Base-by-base conservation (phyloP, 768 basidiomycete species). In the Russula foetens region DNA sequence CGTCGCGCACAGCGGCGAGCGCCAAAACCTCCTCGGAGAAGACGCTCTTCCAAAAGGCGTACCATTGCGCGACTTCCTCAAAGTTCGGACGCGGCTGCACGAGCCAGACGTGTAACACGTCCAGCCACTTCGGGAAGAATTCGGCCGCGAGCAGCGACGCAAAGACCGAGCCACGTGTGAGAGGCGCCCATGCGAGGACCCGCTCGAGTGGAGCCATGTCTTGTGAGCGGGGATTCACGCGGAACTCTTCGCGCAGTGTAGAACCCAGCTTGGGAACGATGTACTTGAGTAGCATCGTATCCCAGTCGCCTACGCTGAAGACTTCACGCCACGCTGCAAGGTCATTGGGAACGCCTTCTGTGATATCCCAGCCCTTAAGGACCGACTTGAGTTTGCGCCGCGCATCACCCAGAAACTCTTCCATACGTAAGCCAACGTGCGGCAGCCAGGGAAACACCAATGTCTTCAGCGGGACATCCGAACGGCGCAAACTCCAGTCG, bases 91-190 rank as follows among this genome's bases (percentile, higher is more conserved):
- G 82, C 1, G 92, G 91, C 67, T 92, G 90, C n/a, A 88, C 79
- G 43, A 99, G 85, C 97, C 97, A 98, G 47, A 92, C 73, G 69
- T 95, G 86, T 24, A 99, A 76, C 23, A 90, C 85, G 51, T 93
- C 88, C 61, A 98, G 78, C 94, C 95, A 99, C 70, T 97, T 96
- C 4, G 93, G 91, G 81, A 98, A 98, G 77, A 98, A 96, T 68
- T 93, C 92, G 6, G 81, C 80, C 71, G 96, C 91, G 63, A 99
- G 75, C 14, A 99, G 75, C 68, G 94, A 90, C 1, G 85, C 79
- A 67, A 97, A 80, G 62, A 96, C 81, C 4, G 88, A 84, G 0
- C 83, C 73, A 8, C 90, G 86, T 38, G 98, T 77, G 57, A 91
- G 77, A 33, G 75, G 71, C 12, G 79, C 76, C 97, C 97, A 99